phyloP scores from a whole-genome alignment of 1,139 yeast species.

The Candida sp. region DNA sequence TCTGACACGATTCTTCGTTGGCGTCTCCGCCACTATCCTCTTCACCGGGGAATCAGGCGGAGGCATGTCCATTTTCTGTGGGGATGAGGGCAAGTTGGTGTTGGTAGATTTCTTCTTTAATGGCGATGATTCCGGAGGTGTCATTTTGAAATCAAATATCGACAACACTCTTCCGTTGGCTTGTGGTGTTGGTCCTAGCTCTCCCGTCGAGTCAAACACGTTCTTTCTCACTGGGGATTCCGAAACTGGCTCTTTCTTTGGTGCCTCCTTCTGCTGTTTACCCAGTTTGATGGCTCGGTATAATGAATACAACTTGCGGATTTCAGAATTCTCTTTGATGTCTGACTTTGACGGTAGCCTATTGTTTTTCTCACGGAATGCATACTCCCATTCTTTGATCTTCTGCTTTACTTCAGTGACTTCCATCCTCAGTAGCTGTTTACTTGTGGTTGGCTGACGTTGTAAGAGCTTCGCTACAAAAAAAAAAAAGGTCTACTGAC shows the following conservation, averaged over 20 bases:
- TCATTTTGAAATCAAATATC: slow-evolving; percentile 56
- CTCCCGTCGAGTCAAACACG: slow-evolving; percentile 20
- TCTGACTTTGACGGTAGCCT: slow-evolving; percentile 59
- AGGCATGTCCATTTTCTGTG: slow-evolving; percentile 2
- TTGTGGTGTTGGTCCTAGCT: slow-evolving; percentile 81
- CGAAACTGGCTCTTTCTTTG: slow-evolving; percentile 4
- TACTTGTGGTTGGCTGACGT: too few relatives aligned
- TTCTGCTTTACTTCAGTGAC: slow-evolving; percentile 34
- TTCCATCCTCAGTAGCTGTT: slow-evolving; percentile 5
- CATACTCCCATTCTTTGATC: slow-evolving; percentile 69
- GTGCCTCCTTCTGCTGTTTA: slow-evolving; percentile 4
- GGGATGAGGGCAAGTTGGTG: background rate
- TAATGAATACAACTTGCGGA: slow-evolving; percentile 41
- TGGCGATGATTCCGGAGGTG: slow-evolving; percentile 54
- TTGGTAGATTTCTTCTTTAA: slow-evolving; percentile 20
- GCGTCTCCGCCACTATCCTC: slow-evolving; percentile 11
- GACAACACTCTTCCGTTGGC: slow-evolving; percentile 71
- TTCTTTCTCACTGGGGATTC: background rate
- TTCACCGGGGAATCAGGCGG: slow-evolving; percentile 10
- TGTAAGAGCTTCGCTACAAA: background rate
- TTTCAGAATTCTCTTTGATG: slow-evolving; percentile 49
- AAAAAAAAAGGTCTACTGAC: background rate
- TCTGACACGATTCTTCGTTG: slow-evolving; percentile 10
- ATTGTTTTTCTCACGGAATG: slow-evolving; percentile 44
- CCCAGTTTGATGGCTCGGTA: slow-evolving; percentile 13